Base-by-base conservation (phyloP, 2,329 filamentous ascomycete species). In the Teratosphaeria nubilosa region DNA sequence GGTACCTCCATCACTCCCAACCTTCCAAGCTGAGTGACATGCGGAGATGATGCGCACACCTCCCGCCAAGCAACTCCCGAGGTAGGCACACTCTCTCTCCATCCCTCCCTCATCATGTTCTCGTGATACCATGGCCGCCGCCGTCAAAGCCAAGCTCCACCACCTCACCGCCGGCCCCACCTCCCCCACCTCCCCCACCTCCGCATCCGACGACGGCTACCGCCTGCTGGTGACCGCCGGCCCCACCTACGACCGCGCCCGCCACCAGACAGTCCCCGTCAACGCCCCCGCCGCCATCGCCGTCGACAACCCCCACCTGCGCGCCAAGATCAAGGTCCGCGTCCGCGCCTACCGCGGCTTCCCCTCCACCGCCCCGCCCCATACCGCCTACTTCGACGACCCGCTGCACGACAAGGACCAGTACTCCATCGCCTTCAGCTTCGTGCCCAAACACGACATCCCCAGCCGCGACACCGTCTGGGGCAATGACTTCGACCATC, bases 401-500 rank as follows among this genome's bases (percentile, higher is more conserved):
- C 82, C 86, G 2, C 78, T 82, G 16, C 91, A 95, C 70, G 76
- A 76, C 25, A 79, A 81, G 61, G 91, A 96, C 73, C 88, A 89
- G 71, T 96, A 96, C 76, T 89, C 86, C 67, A 90, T 96, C 66
- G 81, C 83, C 10, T 86, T 96, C 68, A 81, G 83, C 51, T 90
- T 96, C 71, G 84, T 82, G 0, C 89, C 88, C 7, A 88, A 87
- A 65, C 66, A 74, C 20, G 73, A 73, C 30, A 84, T 95, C 51
- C 77, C 79, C 0, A 88, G 83, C 41, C 72, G 81, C 11, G 84
- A 94, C 62, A 80, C 96, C 1, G 84, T 96, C 56, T 96, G 95
- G 69, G 92, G 92, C 30, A 96, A 97, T 71, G 91, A 96, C 76
- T 95, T 96, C 69, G 91, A 96, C 68, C 83, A 88, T 55, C 90